A percentile compares a stretch with the other conserved stretches of the same genome.
Evolutionary conservation across 2,329 filamentous ascomycete species (phyloP).

Genomic region (Xylaria sp.): DNA sequence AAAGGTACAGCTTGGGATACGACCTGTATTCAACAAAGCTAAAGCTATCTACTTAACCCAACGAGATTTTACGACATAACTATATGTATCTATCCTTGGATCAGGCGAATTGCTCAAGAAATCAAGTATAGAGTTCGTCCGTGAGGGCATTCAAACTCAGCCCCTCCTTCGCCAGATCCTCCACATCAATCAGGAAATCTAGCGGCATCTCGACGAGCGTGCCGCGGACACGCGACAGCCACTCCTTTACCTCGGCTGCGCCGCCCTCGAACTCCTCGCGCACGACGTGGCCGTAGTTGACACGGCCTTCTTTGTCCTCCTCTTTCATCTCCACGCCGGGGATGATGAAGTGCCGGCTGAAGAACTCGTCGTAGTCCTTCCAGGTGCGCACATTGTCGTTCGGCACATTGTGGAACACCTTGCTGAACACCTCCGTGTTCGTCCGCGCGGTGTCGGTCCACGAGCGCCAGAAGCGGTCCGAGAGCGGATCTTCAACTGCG

Average conservation of each 20-base stretch:
- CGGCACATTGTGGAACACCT: constrained; percentile 84
- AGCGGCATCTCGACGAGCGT: constrained; percentile 91
- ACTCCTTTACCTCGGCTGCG: constrained; percentile 76
- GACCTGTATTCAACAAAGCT: neutral
- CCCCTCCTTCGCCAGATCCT: constrained; percentile 88
- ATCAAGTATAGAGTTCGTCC: constrained; percentile 74
- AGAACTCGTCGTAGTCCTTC: constrained; percentile 80
- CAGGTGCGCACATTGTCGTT: constrained; percentile 75
- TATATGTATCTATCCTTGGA: neutral
- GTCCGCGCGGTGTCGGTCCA: constrained; percentile 78
- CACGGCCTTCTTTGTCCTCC: constrained; percentile 57
- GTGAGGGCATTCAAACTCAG: constrained; percentile 77
- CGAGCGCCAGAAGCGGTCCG: constrained; percentile 72
- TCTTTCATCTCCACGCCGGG: constrained; percentile 58
- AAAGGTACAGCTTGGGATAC: neutral
- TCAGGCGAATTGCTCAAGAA: neutral
- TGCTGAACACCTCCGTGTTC: constrained; percentile 84
- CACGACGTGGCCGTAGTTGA: constrained; percentile 89
- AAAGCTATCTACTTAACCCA: neutral
- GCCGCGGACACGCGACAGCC: constrained; percentile 73
- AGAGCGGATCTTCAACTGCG: constrained; percentile 79
- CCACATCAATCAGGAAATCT: constrained; percentile 81
- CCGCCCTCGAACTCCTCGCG: constrained; percentile 79
- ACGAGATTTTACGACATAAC: neutral
- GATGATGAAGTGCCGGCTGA: constrained; percentile 72